Evolutionary conservation across 2,329 filamentous ascomycete genomes (phyloP).

Genomic region (Arthrobotrys sphaeroides): DNA sequence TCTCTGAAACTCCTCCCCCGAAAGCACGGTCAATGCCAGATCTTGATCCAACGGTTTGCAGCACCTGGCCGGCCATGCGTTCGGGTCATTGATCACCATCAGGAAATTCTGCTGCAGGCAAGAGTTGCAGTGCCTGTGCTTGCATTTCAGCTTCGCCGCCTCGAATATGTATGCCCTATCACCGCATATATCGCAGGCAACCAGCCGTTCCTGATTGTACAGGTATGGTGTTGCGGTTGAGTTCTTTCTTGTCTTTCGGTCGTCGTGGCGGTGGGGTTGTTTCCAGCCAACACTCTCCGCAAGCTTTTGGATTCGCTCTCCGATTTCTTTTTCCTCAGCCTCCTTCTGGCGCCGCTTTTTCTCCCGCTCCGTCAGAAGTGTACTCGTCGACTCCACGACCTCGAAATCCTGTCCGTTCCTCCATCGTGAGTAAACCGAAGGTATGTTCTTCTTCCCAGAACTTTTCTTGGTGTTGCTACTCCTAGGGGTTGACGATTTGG

Average conservation of each 20-base stretch:
- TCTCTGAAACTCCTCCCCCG: constrained; percentile 19
- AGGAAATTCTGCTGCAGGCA: constrained; percentile 42
- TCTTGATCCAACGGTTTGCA: constrained; percentile 29
- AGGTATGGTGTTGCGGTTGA: constrained; percentile 35
- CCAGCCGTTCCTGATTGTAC: constrained; percentile 40
- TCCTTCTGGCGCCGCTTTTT: constrained; percentile 15
- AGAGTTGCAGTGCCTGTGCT: constrained; percentile 38
- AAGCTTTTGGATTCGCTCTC: constrained; percentile 28
- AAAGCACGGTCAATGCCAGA: constrained; percentile 15
- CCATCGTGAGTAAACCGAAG: constrained; percentile 19
- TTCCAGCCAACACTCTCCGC: constrained; percentile 41
- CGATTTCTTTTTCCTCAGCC: constrained; percentile 36
- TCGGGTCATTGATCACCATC: constrained; percentile 41
- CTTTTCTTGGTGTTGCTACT: constrained; percentile 23
- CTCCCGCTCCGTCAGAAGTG: not conserved
- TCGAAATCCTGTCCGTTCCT: constrained; percentile 23
- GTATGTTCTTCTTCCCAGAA: constrained; percentile 9
- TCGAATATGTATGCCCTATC: constrained; percentile 30
- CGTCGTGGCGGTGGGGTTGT: constrained; percentile 27
- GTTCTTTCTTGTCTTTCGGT: constrained; percentile 38
- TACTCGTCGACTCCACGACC: not conserved
- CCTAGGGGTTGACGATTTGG: constrained; percentile 14
- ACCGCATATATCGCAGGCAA: constrained; percentile 34
- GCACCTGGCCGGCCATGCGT: constrained; percentile 42
- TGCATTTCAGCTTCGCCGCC: constrained; percentile 18